Conservation (phyloP, 1,139 yeast genomes). For the Lodderomyces beijingensis region DNA sequence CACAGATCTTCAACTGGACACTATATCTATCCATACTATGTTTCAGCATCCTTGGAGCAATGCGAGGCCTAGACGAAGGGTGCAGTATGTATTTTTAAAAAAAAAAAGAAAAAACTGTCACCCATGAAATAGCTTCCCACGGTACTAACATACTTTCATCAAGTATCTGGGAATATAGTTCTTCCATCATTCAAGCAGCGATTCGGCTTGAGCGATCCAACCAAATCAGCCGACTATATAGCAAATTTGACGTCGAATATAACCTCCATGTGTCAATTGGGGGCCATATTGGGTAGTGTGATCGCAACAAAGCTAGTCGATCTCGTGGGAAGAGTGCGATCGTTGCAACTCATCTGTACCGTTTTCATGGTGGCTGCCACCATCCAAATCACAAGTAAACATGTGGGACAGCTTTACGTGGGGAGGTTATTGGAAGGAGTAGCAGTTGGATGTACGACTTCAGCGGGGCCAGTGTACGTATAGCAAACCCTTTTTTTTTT, state of each 20-base stretch:
- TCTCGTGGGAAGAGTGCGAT: conserved; percentile 49
- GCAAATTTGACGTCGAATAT: conserved; percentile 52
- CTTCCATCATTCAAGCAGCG: conserved; percentile 31
- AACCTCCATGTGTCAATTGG: conserved; percentile 60
- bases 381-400: conserved; percentile 42
- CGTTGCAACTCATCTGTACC: conserved; percentile 42
- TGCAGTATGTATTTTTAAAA: conserved; percentile 17
- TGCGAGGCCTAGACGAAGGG: conserved; percentile 63
- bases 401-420: conserved; percentile 48
- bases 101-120: not conserved
- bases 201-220: conserved; percentile 40
- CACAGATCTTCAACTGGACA: conserved; percentile 44
- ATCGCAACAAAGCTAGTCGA: conserved; percentile 45
- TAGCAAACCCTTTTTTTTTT: conserved; percentile 1
- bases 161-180: conserved; percentile 12
- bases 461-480: conserved; percentile 45
- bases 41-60: conserved; percentile 56
- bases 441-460: conserved; percentile 56
- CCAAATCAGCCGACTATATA: conserved; percentile 27
- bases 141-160: too few species aligned
- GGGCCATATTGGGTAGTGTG: conserved; percentile 56
- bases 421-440: conserved; percentile 54
- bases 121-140: not conserved
- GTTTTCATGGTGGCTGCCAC: conserved; percentile 46
- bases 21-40: conserved; percentile 45